Evolutionary conservation across 257 asterid genomes (phyloP).

Genomic region (Solanum pennellii): DNA sequence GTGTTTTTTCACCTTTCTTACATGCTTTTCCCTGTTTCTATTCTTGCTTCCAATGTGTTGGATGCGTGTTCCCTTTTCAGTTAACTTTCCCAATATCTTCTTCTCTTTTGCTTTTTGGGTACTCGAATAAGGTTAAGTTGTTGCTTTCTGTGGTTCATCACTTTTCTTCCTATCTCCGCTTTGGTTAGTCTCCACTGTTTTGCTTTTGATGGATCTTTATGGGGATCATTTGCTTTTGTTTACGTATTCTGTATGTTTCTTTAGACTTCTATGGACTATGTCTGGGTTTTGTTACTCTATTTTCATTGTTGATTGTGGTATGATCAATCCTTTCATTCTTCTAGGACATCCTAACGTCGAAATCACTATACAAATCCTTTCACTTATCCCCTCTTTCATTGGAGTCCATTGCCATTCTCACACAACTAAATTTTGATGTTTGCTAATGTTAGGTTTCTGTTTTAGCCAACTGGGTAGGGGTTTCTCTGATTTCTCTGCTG

Average conservation of each 20-base stretch:
- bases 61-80: background rate
- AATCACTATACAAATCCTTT: background rate
- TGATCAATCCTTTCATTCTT: background rate
- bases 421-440: background rate
- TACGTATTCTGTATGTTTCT: background rate
- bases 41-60: background rate
- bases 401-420: background rate
- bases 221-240: background rate
- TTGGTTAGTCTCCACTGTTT: background rate
- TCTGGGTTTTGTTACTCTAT: background rate
- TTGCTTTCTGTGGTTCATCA: background rate
- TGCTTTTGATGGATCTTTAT: too few relatives aligned
- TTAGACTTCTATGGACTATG: background rate
- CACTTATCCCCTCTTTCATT: background rate
- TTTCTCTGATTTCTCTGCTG: slow-evolving; percentile 3
- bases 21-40: background rate
- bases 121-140: background rate
- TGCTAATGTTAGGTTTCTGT: background rate
- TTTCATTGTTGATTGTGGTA: background rate
- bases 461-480: background rate
- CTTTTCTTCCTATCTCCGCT: background rate
- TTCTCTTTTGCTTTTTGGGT: background rate
- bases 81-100: background rate
- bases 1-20: background rate
- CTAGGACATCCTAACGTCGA: background rate